A percentile compares a stretch with the other conserved stretches of the same genome.
phyloP scores from a whole-genome alignment of 257 asterid genomes.

The Solanum pimpinellifolium region DNA sequence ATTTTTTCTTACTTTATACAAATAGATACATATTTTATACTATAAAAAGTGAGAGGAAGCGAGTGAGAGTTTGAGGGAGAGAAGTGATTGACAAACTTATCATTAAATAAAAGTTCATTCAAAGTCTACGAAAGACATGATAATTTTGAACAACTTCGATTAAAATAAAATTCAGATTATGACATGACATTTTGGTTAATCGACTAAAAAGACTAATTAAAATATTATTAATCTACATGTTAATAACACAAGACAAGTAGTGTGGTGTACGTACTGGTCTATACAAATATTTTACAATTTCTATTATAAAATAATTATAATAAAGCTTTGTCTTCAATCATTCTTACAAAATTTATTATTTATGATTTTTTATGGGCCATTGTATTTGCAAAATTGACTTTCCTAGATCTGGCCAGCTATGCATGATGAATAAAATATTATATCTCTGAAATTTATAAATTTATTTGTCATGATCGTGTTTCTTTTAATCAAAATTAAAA shows the following conservation, averaged over 20 bases:
- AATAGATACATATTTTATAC: too few species aligned
- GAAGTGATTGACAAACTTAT: not conserved
- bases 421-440: not conserved
- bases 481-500: not conserved
- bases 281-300: not conserved
- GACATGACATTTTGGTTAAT: not conserved
- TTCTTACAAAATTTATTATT: not conserved
- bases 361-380: not conserved
- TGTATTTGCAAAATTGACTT: not conserved
- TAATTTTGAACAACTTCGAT: not conserved
- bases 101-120: not conserved
- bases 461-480: not conserved
- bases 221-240: not conserved
- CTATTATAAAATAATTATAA: too few species aligned
- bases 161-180: not conserved
- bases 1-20: too few species aligned
- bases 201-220: not conserved
- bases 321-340: not conserved
- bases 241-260: not conserved
- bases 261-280: not conserved
- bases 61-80: too few species aligned
- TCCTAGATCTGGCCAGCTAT: not conserved
- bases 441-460: not conserved
- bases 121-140: accelerated
- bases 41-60: too few species aligned